A percentile compares a stretch with the other conserved stretches of the same genome.
These are phyloP conservation scores for Trypanosoma vivax DNA, from an alignment of 208 protist genomes.

Conservation along the genomic window DNA sequence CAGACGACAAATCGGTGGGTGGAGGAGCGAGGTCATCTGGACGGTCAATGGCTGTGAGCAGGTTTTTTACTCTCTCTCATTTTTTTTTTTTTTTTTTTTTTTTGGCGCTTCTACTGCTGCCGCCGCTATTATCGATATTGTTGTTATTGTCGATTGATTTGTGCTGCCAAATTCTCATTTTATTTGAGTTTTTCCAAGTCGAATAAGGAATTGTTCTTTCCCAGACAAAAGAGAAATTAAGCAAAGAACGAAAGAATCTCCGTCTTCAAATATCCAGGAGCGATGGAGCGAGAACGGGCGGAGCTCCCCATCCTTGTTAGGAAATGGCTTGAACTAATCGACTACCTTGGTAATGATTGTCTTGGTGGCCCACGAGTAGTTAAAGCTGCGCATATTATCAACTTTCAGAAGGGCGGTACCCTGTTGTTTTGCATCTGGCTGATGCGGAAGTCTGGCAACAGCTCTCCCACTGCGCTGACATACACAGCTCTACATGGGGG, in stretches of 20 bases:
- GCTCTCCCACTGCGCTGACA: conserved; percentile 58
- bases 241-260: background rate
- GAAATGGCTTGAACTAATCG: conserved; percentile 47
- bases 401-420: conserved; percentile 76
- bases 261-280: background rate
- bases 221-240: conserved; percentile 5
- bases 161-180: background rate
- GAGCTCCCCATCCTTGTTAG: conserved; percentile 13
- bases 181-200: background rate
- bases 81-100: too few species aligned
- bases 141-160: too few species aligned
- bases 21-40: too few species aligned
- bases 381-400: conserved; percentile 70
- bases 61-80: too few species aligned
- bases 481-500: conserved; percentile 84
- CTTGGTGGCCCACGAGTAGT: conserved; percentile 54
- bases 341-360: conserved; percentile 36
- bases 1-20: too few species aligned
- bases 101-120: too few species aligned
- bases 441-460: conserved; percentile 68
- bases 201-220: background rate
- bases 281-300: conserved; percentile 1
- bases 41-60: too few species aligned
- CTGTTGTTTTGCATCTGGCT: conserved; percentile 54
- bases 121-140: too few species aligned